Base-by-base conservation (phyloP, 306 rosid species). In the Vigna trinervia region DNA sequence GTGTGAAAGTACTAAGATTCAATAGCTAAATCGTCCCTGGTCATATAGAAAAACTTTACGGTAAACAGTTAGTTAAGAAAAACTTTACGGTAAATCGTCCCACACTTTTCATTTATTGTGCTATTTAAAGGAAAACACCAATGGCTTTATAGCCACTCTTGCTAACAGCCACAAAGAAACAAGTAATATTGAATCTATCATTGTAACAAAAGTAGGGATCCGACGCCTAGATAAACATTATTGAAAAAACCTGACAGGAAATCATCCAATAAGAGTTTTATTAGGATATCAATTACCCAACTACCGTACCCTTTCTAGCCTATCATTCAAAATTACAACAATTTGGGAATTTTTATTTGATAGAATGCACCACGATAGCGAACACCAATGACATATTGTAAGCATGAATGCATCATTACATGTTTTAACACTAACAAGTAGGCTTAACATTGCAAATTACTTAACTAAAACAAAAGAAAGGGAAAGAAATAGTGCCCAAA, bases 391-490 rank as follows among this genome's bases (percentile, higher is more conserved):
- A 10, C 4, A 66, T 47, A 46, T 51, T 38, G 34, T 48, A 34
- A 30, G 76, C 39, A 64, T 41, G 48, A 68, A 8, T 12, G 41
- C 28, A 43, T 6, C 20, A 15, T 48, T 41, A 41, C 46, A 8
- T 71, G 34, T 63, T 61, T 71, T 50, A 72, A 28, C 43, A 38
- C 17, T 45, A 77, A 46, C 45, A 62, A 7, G 67, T 22, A 71
- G 12, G 41, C 60, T 17, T 63, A 30, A 64, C 12, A 53, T 52
- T 8, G 56, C 32, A 51, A 69, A 17, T 13, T 17, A 58, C 41
- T 50, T 41, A 39, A 13, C 50, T 5, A 38, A 50, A 60, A 38
- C 20, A 17, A 2, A 12, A n/a, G 30, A 12, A 59, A 75, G 32
- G 6, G n/a, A 12, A 47, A 4, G 36, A 32, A 48, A 38, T 12